These are phyloP conservation scores for Thielaviopsis ethacetica DNA, from an alignment of 2,329 filamentous ascomycete genomes.

Conservation along the genomic window DNA sequence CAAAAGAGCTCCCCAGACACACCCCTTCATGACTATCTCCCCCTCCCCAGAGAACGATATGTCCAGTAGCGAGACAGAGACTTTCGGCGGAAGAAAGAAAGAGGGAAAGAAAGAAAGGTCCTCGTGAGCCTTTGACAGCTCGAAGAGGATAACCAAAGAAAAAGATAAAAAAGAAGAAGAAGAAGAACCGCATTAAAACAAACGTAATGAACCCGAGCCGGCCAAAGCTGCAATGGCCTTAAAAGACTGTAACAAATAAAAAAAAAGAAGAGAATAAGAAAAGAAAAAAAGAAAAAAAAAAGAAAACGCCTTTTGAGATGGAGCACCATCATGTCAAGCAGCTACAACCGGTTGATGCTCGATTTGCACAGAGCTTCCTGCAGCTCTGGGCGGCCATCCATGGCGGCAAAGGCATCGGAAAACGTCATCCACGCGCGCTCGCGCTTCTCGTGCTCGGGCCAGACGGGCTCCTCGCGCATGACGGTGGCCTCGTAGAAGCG, in stretches of 20 bases:
- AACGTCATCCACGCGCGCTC: constrained; percentile 83
- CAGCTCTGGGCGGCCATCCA: constrained; percentile 70
- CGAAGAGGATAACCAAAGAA: background rate
- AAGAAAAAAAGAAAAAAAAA: background rate
- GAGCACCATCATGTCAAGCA: background rate
- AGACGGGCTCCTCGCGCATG: constrained; percentile 65
- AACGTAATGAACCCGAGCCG: background rate
- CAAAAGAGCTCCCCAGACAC: no score
- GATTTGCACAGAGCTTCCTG: constrained; percentile 74
- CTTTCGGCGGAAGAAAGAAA: background rate
- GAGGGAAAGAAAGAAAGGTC: background rate
- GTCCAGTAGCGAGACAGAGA: background rate
- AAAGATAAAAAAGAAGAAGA: background rate
- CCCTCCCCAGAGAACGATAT: background rate
- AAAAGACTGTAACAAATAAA: background rate
- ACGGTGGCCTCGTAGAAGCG: constrained; percentile 83
- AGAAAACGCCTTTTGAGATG: background rate
- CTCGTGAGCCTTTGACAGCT: no score
- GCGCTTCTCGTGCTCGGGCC: constrained; percentile 90
- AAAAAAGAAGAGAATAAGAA: background rate
- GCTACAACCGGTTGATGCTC: constrained; percentile 37
- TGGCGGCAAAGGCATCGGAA: constrained; percentile 58
- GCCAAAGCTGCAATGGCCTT: background rate
- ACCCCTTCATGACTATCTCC: no score
- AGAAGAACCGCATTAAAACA: background rate